Conservation (phyloP, 1,284 basidiomycete species). For the Apiotrichum sp. region DNA sequence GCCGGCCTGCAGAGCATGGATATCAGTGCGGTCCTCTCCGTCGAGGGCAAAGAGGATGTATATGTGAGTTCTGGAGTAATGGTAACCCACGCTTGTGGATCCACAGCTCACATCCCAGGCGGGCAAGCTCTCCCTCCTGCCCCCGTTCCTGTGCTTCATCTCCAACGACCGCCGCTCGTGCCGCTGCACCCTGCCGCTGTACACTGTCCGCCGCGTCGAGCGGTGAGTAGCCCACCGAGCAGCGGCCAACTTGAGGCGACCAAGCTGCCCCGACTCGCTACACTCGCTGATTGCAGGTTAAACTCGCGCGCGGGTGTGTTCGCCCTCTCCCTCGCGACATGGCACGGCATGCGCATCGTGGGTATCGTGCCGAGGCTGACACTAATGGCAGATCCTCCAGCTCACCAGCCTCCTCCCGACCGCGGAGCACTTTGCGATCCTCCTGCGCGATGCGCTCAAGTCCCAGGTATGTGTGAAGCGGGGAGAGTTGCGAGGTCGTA, state of each 20-base stretch:
- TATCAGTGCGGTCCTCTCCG: slow-evolving; percentile 79
- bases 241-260: no score
- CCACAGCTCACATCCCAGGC: slow-evolving; percentile 53
- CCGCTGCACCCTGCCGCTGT: slow-evolving; percentile 84
- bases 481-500: no score
- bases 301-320: slow-evolving; percentile 90
- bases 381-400: slow-evolving; percentile 69
- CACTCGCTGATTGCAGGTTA: slow-evolving; percentile 42
- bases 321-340: slow-evolving; percentile 85
- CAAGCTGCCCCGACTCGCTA: no score
- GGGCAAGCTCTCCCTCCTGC: slow-evolving; percentile 81
- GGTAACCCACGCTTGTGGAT: no score
- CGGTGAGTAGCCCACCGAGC: slow-evolving; percentile 45
- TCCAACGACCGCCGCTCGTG: slow-evolving; percentile 90
- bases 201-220: slow-evolving; percentile 92
- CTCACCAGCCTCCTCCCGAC: slow-evolving; percentile 91
- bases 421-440: slow-evolving; percentile 87
- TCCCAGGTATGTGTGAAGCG: slow-evolving; percentile 52
- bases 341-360: slow-evolving; percentile 93
- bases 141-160: slow-evolving; percentile 85
- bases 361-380: slow-evolving; percentile 39
- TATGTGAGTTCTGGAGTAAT: slow-evolving; percentile 61
- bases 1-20: slow-evolving; percentile 59
- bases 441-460: slow-evolving; percentile 84
- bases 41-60: slow-evolving; percentile 80